phyloP scores from a whole-genome alignment of 768 basidiomycete species.

The Rhodotorula toruloides region DNA sequence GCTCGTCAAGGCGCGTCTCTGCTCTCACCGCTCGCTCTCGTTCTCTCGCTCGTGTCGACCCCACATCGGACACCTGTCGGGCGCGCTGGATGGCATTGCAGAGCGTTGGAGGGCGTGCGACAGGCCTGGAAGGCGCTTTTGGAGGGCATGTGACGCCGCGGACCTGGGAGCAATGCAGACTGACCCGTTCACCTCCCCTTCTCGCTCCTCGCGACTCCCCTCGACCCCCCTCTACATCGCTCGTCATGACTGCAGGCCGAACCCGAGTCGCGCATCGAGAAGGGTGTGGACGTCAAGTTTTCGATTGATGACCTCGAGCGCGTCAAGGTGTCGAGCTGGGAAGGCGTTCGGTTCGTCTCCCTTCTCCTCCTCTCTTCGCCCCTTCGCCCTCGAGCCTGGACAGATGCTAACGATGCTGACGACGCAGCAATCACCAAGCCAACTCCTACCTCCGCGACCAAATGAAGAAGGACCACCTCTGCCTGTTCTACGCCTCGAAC shows the following conservation, averaged over 20 bases:
- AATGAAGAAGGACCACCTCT: conserved; percentile 35
- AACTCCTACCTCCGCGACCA: conserved; percentile 31
- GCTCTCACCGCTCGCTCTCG: neutral
- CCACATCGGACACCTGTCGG: neutral
- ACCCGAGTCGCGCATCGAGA: conserved; percentile 55
- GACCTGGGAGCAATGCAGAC: too few relatives aligned
- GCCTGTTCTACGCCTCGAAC: conserved; percentile 69
- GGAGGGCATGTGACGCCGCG: too few relatives aligned
- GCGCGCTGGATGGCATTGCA: neutral
- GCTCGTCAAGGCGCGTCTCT: conserved; percentile 20
- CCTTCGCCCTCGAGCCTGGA: neutral
- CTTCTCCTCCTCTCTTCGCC: neutral
- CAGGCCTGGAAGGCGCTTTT: too few relatives aligned
- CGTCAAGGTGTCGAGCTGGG: conserved; percentile 12
- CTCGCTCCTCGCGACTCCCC: neutral
- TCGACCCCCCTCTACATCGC: neutral
- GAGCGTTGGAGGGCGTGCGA: too few relatives aligned
- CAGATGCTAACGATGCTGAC: neutral
- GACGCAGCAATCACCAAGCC: conserved; percentile 37
- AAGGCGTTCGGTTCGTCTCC: conserved; percentile 24
- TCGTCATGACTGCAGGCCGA: neutral
- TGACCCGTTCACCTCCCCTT: neutral
- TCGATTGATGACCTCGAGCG: conserved; percentile 78
- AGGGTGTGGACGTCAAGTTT: conserved; percentile 87
- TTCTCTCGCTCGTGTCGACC: neutral